A percentile compares a stretch with the other conserved stretches of the same genome.
These are phyloP conservation scores for Eremomyces bilateralis DNA, from an alignment of 495 filamentous ascomycete species.

Conservation along the genomic window DNA sequence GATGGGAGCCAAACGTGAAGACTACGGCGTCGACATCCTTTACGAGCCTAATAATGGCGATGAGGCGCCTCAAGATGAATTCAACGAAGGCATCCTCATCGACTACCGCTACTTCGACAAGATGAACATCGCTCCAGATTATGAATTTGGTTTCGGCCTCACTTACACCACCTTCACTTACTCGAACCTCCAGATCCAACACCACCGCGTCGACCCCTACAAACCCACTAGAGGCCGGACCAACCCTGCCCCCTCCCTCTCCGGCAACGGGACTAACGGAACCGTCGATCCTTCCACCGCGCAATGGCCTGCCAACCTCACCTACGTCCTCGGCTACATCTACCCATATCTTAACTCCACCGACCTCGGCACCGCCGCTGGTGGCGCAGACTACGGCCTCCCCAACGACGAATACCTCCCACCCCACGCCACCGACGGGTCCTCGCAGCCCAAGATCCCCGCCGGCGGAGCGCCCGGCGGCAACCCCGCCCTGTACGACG, in stretches of 20 bases:
- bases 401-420: slow-evolving; percentile 36
- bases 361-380: slow-evolving; percentile 36
- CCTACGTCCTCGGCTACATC: slow-evolving; percentile 39
- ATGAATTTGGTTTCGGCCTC: slow-evolving; percentile 80
- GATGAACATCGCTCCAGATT: slow-evolving; percentile 48
- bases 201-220: slow-evolving; percentile 34
- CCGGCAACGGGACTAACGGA: slow-evolving; percentile 39
- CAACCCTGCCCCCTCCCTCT: slow-evolving; percentile 39
- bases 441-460: slow-evolving; percentile 42
- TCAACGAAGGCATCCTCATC: slow-evolving; percentile 73
- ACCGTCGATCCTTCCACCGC: slow-evolving; percentile 34
- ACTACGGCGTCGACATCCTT: slow-evolving; percentile 56
- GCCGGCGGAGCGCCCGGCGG: slow-evolving; percentile 54
- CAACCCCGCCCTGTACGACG: slow-evolving; percentile 61
- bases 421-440: slow-evolving; percentile 36
- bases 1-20: slow-evolving; percentile 47
- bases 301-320: slow-evolving; percentile 45
- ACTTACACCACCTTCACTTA: slow-evolving; percentile 77
- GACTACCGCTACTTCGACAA: slow-evolving; percentile 88
- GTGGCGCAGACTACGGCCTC: slow-evolving; percentile 46
- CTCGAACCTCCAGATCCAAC: slow-evolving; percentile 44
- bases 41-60: slow-evolving; percentile 53
- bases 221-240: slow-evolving; percentile 45
- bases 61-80: slow-evolving; percentile 55
- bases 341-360: slow-evolving; percentile 83